Evolutionary conservation across 2,329 filamentous ascomycete species (phyloP), one percentile per base, ranked within the genome.

Genomic region (Nemania serpens): DNA sequence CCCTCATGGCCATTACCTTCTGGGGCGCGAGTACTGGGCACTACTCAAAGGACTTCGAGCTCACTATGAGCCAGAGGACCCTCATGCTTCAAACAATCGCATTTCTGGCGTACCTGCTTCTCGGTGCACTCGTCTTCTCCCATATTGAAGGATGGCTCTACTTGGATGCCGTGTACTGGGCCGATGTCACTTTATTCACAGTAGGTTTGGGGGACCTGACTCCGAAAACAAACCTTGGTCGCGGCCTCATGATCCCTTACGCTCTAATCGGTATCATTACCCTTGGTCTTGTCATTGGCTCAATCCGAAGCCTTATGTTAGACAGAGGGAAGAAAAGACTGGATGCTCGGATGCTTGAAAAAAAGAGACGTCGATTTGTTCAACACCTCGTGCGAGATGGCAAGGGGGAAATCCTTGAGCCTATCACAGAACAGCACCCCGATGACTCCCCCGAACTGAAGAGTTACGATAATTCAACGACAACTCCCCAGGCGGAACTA

Each of bases 81-180:
- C 79, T 97, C 20, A 97, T 97, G 81, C 77, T 97, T 29, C 93
- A 97, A 75, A 96, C 92, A 1, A 96, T 96, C 75, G 79, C 90
- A 57, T 91, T 96, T 71, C 88, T 96, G 53, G 77, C 91, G 49
- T 97, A 95, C 80, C 79, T 97, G 0, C 86, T 91, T 0, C 76
- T 92, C 2, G 93, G 93, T 0, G 91, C 89, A 0, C 84, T 88
- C 0, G 77, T 96, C 0, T 97, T 95, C 71, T 85, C 86, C 5
- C 79, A 79, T 1, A 82, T 95, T 2, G 89, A 96, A 63, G 82
- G 77, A 3, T 95, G 93, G 88, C 78, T 81, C 18, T 97, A 89
- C 70, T 84, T 91, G 1, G 91, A 97, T 69, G 86, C 87, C 2
- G 79, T 93, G 1, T 93, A 93, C 72, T 93, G 91, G 84, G 90